Evolutionary conservation across 352 stramenopile species (phyloP).

Genomic region (Globisporangium barbulae): DNA sequence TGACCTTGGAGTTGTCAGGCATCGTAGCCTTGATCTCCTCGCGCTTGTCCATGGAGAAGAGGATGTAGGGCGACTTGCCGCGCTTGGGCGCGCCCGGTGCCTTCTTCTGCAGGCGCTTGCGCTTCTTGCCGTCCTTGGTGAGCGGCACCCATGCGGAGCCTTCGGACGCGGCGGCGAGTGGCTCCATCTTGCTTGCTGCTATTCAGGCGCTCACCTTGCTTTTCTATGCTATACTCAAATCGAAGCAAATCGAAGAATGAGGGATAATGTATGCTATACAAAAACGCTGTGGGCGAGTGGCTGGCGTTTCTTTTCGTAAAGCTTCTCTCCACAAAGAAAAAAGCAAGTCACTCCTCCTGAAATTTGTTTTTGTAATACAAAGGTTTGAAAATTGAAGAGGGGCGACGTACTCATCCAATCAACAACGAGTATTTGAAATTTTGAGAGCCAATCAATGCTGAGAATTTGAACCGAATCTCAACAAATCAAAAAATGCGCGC

Average conservation of each 20-base stretch:
- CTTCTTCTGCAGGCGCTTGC: conserved; percentile 89
- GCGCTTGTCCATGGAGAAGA: conserved; percentile 92
- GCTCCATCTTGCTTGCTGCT: conserved; percentile 49
- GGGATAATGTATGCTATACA: conserved; percentile 81
- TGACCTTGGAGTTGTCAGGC: conserved; percentile 86
- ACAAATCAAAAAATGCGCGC: conserved; percentile 5
- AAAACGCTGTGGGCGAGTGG: conserved; percentile 25
- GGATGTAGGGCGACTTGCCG: conserved; percentile 90
- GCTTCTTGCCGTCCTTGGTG: conserved; percentile 82
- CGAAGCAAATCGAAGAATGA: conserved; percentile 75
- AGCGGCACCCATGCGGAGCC: conserved; percentile 62
- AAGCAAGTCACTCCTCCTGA: background rate
- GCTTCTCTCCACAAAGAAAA: background rate
- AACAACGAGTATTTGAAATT: background rate
- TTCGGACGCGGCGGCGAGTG: conserved; percentile 53
- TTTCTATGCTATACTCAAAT: conserved; percentile 85
- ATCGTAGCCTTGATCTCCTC: conserved; percentile 88
- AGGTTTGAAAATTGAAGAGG: background rate
- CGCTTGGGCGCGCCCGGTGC: conserved; percentile 86
- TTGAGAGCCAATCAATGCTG: background rate
- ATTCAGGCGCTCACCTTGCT: conserved; percentile 42
- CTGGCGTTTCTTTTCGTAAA: background rate
- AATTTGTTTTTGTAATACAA: too few relatives aligned
- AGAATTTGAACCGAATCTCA: background rate
- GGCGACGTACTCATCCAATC: background rate